A percentile compares a stretch with the other conserved stretches of the same genome.
Conservation (phyloP, 352 stramenopile genomes). For the Vaucheria bursata region DNA sequence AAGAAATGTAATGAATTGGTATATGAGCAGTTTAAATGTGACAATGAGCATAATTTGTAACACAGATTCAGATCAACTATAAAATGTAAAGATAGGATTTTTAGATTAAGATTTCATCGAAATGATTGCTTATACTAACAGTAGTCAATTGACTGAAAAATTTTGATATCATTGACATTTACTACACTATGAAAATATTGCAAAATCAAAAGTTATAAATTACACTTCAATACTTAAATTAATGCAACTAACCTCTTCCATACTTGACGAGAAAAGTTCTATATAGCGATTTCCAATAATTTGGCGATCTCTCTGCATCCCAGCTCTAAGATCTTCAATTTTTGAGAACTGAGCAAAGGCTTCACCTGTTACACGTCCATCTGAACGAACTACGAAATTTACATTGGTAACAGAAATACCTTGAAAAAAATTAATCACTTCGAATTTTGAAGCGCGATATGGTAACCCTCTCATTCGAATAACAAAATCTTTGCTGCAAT, state of each 20-base stretch:
- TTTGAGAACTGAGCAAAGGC: slow-evolving; percentile 60
- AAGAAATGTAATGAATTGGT: too few species aligned
- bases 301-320: slow-evolving; percentile 33
- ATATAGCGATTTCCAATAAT: slow-evolving; percentile 61
- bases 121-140: too few species aligned
- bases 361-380: slow-evolving; percentile 62
- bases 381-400: slow-evolving; percentile 50
- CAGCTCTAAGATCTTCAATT: slow-evolving; percentile 52
- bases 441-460: slow-evolving; percentile 60
- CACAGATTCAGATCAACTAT: too few species aligned
- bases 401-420: slow-evolving; percentile 41
- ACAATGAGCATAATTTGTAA: too few species aligned
- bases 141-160: too few species aligned
- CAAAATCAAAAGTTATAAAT: too few species aligned
- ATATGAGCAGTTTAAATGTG: too few species aligned
- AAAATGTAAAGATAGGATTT: too few species aligned
- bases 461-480: slow-evolving; percentile 56
- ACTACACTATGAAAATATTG: too few species aligned
- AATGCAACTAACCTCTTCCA: slow-evolving; percentile 58
- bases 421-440: slow-evolving; percentile 66
- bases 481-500: background rate
- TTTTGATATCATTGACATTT: too few species aligned
- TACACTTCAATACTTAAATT: too few species aligned
- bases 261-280: slow-evolving; percentile 67
- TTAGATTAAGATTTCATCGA: too few species aligned